Evolutionary conservation across 2,329 filamentous ascomycete species (phyloP).

Genomic region (Hymenotorrendiella dingleyae): DNA sequence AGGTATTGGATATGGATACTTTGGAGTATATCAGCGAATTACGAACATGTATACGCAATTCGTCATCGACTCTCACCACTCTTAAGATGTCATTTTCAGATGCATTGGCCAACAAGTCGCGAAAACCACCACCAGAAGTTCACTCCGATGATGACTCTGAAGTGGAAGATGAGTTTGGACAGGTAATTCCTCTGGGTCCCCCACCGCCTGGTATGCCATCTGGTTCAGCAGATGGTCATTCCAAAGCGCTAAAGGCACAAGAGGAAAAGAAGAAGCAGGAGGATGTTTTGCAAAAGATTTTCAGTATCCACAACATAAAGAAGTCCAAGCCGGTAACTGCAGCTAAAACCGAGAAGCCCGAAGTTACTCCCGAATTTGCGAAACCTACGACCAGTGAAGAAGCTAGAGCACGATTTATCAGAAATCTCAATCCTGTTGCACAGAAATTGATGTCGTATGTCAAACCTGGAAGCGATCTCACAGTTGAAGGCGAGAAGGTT

Average conservation of each 20-base stretch:
- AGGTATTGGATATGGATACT: conserved; percentile 55
- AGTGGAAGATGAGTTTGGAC: conserved; percentile 49
- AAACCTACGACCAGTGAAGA: conserved; percentile 17
- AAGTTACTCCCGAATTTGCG: no score
- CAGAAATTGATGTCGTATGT: conserved; percentile 37
- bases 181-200: conserved; percentile 27
- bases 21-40: conserved; percentile 52
- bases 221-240: conserved; percentile 36
- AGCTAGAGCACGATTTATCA: conserved; percentile 33
- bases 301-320: conserved; percentile 41
- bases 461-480: conserved; percentile 31
- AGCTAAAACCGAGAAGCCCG: conserved; percentile 3
- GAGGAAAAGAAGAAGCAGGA: conserved; percentile 52
- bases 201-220: conserved; percentile 26
- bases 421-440: conserved; percentile 34
- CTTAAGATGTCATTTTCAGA: conserved; percentile 55
- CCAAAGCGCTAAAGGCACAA: conserved; percentile 42
- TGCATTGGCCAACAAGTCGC: conserved; percentile 40
- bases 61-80: conserved; percentile 46
- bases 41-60: conserved; percentile 48
- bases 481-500: conserved; percentile 39
- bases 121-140: conserved; percentile 37
- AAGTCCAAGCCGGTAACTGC: conserved; percentile 16
- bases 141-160: conserved; percentile 45
- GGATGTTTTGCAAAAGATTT: conserved; percentile 44